Base-by-base conservation (phyloP, 768 basidiomycete genomes). In the Royoungia palumana region DNA sequence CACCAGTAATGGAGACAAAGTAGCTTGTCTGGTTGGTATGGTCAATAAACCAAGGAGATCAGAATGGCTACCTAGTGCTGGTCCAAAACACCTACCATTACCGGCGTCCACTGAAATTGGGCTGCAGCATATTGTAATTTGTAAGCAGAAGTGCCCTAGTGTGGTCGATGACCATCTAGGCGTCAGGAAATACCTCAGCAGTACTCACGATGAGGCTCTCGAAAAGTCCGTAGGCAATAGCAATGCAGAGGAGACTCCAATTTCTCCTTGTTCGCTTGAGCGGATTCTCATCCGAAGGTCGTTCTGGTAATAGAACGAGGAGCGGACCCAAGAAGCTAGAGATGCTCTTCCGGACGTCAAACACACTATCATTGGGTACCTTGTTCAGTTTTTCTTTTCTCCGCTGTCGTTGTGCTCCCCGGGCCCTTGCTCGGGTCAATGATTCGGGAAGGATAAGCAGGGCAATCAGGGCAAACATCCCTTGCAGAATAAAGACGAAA, bases 361-460 rank as follows among this genome's bases (percentile, higher is more conserved):
- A 14, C 43, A 19, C 21, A 28, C 25, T 36, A 22, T 39, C 19
- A 13, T 39, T 24, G 7, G 52, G 28, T 5, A 39, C 34, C 7
- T 44, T 24, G 8, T 28, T 46, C 22, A 37, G 20, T 56, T 60
- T 17, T 51, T 57, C 52, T 34, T 47, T 40, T 44, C 30, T 46
- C 22, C 41, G 16, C 2, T 57, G 60, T 46, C 53, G 34, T 45
- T 52, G 35, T 51, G 63, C 59, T 38, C 57, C 47, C 48, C 56
- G 52, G 46, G 76, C 81, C 43, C 79, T 70, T 1, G 64, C 69
- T 30, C 65, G 59, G 9, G 84, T 78, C 2, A 93, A 74, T 0
- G 90, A 89, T 66, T 96, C 92, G 0, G 93, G 93, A 41, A 94
- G 60, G 53, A 89, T 21, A 49, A 84, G 67, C 66, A 80, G 76